Percentiles rank a stretch among this genome's conserved stretches.
Evolutionary conservation across 2,329 filamentous ascomycete genomes (phyloP).

Genomic region (Aspergillus pseudotamarii): DNA sequence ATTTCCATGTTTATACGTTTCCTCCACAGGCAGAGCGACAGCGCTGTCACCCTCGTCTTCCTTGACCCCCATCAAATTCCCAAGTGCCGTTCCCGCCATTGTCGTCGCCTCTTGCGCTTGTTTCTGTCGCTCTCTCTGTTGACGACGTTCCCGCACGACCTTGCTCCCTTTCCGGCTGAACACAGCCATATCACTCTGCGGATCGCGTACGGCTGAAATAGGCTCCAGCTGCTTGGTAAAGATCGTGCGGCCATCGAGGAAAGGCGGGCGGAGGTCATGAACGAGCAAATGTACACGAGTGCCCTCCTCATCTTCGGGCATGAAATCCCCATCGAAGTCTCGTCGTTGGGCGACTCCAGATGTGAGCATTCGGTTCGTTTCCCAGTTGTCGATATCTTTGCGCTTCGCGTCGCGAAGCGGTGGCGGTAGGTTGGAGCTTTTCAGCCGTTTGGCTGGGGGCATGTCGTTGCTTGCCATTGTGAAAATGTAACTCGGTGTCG

Average conservation of each 20-base stretch:
- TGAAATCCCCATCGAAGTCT: conserved; percentile 79
- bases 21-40: conserved; percentile 72
- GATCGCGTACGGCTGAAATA: conserved; percentile 86
- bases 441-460: conserved; percentile 44
- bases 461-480: conserved; percentile 39
- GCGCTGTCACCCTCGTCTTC: conserved; percentile 89
- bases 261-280: conserved; percentile 91
- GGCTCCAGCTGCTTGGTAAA: conserved; percentile 98
- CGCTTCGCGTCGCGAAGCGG: conserved; percentile 62
- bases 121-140: conserved; percentile 89
- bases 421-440: conserved; percentile 39
- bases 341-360: conserved; percentile 91
- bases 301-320: conserved; percentile 80
- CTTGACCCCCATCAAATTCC: conserved; percentile 94
- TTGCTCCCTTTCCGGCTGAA: conserved; percentile 94
- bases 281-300: conserved; percentile 88
- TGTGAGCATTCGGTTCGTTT: conserved; percentile 96
- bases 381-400: conserved; percentile 96
- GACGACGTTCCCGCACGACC: conserved; percentile 86
- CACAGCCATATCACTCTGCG: conserved; percentile 98
- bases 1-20: conserved; percentile 65
- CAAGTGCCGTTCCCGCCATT: conserved; percentile 84
- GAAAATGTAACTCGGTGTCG: not conserved
- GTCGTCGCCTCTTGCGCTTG: conserved; percentile 95
- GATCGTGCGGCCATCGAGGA: conserved; percentile 89